These are phyloP conservation scores for Exophiala xenobiotica DNA, from an alignment of 2,329 filamentous ascomycete genomes.

Conservation along the genomic window DNA sequence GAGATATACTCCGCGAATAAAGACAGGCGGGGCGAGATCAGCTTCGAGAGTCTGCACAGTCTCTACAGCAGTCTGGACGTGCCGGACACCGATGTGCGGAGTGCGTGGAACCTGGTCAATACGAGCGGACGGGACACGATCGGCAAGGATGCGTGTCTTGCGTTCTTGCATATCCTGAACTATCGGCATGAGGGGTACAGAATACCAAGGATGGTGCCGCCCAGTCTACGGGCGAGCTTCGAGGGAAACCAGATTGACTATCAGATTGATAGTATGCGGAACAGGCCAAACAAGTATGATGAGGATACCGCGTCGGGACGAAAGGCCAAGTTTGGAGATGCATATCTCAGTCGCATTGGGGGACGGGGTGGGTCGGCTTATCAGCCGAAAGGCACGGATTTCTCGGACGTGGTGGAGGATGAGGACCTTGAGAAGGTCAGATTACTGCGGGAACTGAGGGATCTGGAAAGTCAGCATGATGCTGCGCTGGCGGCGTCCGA, in stretches of 20 bases:
- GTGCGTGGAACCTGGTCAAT: conserved; percentile 96
- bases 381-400: conserved; percentile 75
- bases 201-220: conserved; percentile 86
- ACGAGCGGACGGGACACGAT: conserved; percentile 78
- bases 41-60: conserved; percentile 29
- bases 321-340: conserved; percentile 96
- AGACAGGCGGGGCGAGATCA: conserved; percentile 77
- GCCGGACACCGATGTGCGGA: conserved; percentile 76
- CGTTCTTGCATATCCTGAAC: conserved; percentile 95
- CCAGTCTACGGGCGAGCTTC: conserved; percentile 85
- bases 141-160: conserved; percentile 90
- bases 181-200: conserved; percentile 92
- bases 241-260: conserved; percentile 97
- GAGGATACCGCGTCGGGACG: conserved; percentile 80
- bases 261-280: conserved; percentile 74
- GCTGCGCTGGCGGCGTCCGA: conserved; percentile 74
- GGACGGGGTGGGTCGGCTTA: conserved; percentile 74
- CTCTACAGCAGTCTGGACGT: conserved; percentile 67
- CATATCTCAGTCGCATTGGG: conserved; percentile 88
- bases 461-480: conserved; percentile 83
- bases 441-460: conserved; percentile 85
- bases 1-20: conserved; percentile 94
- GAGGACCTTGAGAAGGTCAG: conserved; percentile 97
- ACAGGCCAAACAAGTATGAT: conserved; percentile 60
- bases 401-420: conserved; percentile 77